Base-by-base conservation (phyloP, 352 stramenopile genomes). In the Pythium dissotocum region DNA sequence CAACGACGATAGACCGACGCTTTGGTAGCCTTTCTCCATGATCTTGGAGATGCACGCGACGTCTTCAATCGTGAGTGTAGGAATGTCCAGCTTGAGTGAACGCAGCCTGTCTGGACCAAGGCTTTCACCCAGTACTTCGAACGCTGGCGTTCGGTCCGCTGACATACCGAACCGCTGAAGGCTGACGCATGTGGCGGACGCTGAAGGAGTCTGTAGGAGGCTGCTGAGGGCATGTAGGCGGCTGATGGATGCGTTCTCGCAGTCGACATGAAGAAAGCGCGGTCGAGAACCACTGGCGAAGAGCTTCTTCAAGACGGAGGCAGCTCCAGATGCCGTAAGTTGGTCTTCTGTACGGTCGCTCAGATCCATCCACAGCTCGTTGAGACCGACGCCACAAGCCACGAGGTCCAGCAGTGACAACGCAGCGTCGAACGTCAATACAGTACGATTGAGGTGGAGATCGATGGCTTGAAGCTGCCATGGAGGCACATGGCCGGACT, bases 361-460 rank as follows among this genome's bases (percentile, higher is more conserved):
- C 2, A 69, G n/a, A 52, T 69, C 62, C 6, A 69, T 63, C 54
- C 62, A 63, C 21, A 69, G 53, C 30, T 69, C 54, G 8, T 58
- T 38, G 4, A 69, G 32, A 1, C n/a, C 16, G 3, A 69, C 46
- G 7, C 49, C 26, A 2, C 9, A 52, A 4, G 33, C 33, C 24
- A 38, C 44, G n/a, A 63, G 30, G 3, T 63, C 54, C 1, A 69
- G 54, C n/a, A 69, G 6, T 13, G 12, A 42, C 0, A 58, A 13
- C 6, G 62, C 40, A 1, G 33, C 30, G 12, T 69, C 62, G 21
- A 69, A 58, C 4, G 62, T 69, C 30, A 69, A 1, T 4, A 69
- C 53, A 10, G 42, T 51, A 12, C 62, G 53, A 24, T 57, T 33
- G 9, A 63, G 36, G 18, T 69, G 42, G 12, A 69, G 30, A 42